Percentiles rank a stretch among this genome's conserved stretches.
Evolutionary conservation across 176 grass and related monocot genomes (phyloP).

Genomic region (Raddia distichophylla): DNA sequence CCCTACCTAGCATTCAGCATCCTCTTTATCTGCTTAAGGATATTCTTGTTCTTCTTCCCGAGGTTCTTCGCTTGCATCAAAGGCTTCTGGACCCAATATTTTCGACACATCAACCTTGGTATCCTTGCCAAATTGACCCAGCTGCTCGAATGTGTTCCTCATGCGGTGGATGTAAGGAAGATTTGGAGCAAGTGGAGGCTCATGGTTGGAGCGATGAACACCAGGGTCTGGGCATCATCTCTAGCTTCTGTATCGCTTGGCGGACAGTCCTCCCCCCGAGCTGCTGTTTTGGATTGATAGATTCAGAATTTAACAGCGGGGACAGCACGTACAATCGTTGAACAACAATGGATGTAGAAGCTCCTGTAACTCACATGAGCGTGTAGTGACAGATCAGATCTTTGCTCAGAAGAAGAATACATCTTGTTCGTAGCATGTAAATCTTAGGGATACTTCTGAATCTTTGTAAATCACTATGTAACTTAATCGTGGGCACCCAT

Average conservation of each 20-base stretch:
- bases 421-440: constrained; percentile 63
- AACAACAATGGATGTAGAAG: constrained; percentile 38
- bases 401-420: constrained; percentile 32
- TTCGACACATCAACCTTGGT: constrained; percentile 56
- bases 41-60: constrained; percentile 58
- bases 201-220: constrained; percentile 51
- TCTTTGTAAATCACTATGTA: constrained; percentile 56
- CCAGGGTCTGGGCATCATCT: constrained; percentile 64
- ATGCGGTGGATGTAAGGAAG: constrained; percentile 71
- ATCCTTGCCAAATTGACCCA: constrained; percentile 66
- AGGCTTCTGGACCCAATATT: constrained; percentile 63
- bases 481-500: constrained; percentile 25
- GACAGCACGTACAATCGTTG: background rate
- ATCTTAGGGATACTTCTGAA: constrained; percentile 54
- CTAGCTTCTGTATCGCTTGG: constrained; percentile 62
- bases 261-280: constrained; percentile 50
- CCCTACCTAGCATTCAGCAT: constrained; percentile 76
- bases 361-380: constrained; percentile 55
- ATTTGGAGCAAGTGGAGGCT: constrained; percentile 79
- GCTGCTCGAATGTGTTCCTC: constrained; percentile 62
- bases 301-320: constrained; percentile 11
- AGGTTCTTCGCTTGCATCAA: constrained; percentile 54
- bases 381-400: constrained; percentile 32
- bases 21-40: constrained; percentile 67
- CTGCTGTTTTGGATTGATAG: constrained; percentile 43